Evolutionary conservation across 2,329 filamentous ascomycete genomes (phyloP).

Genomic region (Alternaria arbusti): DNA sequence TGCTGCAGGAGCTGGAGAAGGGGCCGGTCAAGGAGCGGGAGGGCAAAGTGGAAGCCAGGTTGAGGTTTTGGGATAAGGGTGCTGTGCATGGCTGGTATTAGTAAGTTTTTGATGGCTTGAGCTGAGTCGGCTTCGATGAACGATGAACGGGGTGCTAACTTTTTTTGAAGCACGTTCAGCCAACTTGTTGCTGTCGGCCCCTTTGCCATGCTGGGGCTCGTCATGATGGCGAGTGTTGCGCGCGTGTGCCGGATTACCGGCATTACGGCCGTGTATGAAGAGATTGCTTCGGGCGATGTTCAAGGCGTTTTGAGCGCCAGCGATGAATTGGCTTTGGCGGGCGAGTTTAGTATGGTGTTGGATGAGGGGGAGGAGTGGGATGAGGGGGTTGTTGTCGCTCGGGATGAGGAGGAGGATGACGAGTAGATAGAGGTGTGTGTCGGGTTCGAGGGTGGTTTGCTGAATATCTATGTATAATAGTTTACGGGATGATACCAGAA

Average conservation of each 20-base stretch:
- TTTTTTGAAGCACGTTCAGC: slow-evolving; percentile 46
- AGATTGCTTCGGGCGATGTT: slow-evolving; percentile 51
- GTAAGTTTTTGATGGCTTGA: slow-evolving; percentile 28
- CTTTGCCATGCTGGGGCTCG: slow-evolving; percentile 55
- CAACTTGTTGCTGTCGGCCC: slow-evolving; percentile 54
- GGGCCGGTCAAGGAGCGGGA: slow-evolving; percentile 18
- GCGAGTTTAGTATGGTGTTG: slow-evolving; percentile 37
- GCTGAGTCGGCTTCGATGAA: neutral
- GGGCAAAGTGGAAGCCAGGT: slow-evolving; percentile 35
- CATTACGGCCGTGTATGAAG: slow-evolving; percentile 51
- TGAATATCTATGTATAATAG: neutral
- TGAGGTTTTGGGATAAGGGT: slow-evolving; percentile 50
- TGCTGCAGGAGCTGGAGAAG: slow-evolving; percentile 52
- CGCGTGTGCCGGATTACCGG: slow-evolving; percentile 51
- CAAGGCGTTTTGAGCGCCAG: slow-evolving; percentile 52
- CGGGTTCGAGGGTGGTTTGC: neutral
- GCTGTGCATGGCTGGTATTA: slow-evolving; percentile 46
- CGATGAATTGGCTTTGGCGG: slow-evolving; percentile 48
- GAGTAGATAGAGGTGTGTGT: neutral
- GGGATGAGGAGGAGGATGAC: slow-evolving; percentile 22
- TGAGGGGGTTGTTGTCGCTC: slow-evolving; percentile 29
- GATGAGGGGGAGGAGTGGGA: slow-evolving; percentile 41
- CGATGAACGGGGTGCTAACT: too few species aligned
- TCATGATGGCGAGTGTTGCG: slow-evolving; percentile 52
- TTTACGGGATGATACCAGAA: neutral